Base-by-base conservation (phyloP, 306 rosid species). In the Oxytropis ochrocephala region DNA sequence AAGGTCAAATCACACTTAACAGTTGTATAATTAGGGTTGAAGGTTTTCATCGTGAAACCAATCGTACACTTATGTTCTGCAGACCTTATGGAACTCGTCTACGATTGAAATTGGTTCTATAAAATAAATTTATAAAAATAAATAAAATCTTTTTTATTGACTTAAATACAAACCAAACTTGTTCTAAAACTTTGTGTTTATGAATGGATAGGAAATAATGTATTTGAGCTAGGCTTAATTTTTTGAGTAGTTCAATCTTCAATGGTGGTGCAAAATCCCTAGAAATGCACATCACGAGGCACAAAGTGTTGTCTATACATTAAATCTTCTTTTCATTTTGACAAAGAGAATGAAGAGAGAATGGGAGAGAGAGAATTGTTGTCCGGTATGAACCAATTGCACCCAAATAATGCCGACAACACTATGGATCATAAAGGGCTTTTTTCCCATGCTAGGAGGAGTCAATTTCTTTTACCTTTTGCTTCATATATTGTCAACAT, bases 351-450 rank as follows among this genome's bases (percentile, higher is more conserved):
- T 24, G 12, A 44, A 60, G 58, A 77, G 39, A 65, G 48, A 75
- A 65, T 61, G 81, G 42, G 76, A 35, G 35, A 41, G 73, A 77
- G 73, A 30, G 64, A 19, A 74, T 41, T 68, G 46, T 77, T 73
- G 82, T 83, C 72, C 41, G 76, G 69, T 81, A 70, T 73, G 77
- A 80, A 69, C 72, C 75, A 70, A 86, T 82, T 46, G 79, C 79
- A 69, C 82, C 82, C 79, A 73, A 78, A 80, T 80, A 65, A 84
- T 86, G 88, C 86, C 82, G 86, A 76, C 87, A 86, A 55, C 82
- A 73, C 87, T 58, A 71, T 74, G 6, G 68, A 77, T 82, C 89
- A 76, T 76, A 87, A 57, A 62, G 69, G 38, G 39, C 77, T 67
- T 81, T 85, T 61, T 64, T 52, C 21, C 42, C 3, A 58, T 62